Percentiles rank a stretch among this genome's conserved stretches.
Conservation (phyloP, 352 stramenopile genomes). For the Pythium insidiosum region DNA sequence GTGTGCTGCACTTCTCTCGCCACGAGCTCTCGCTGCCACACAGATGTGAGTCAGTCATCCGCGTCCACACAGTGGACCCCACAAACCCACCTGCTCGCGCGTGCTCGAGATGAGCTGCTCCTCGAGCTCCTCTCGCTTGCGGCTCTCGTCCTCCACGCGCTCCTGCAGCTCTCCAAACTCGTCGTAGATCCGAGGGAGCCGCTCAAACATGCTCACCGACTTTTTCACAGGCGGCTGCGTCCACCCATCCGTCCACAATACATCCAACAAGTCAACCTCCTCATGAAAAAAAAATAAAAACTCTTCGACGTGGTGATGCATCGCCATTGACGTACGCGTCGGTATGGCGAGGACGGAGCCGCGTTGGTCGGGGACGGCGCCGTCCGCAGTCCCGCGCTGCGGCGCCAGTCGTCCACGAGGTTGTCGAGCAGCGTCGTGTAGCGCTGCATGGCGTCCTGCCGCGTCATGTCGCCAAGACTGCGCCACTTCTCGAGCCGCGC, state of each 20-base stretch:
- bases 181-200: constrained; percentile 54
- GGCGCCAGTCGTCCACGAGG: constrained; percentile 75
- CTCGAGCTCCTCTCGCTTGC: constrained; percentile 63
- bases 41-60: background rate
- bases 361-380: constrained; percentile 7
- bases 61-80: background rate
- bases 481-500: constrained; percentile 62
- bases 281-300: background rate
- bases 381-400: constrained; percentile 23
- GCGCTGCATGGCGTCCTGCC: constrained; percentile 69
- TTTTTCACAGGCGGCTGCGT: constrained; percentile 17
- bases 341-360: constrained; percentile 9
- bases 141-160: constrained; percentile 56
- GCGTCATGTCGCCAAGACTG: constrained; percentile 52
- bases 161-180: constrained; percentile 61
- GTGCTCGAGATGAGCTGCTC: constrained; percentile 54
- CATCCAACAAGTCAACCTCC: background rate
- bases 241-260: background rate
- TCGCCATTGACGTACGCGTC: constrained; percentile 7
- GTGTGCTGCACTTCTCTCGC: constrained; percentile 40
- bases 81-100: constrained; percentile 33
- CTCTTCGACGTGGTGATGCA: too few species aligned
- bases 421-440: constrained; percentile 75
- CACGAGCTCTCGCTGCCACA: constrained; percentile 30
- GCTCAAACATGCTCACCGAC: constrained; percentile 54